Evolutionary conservation across 192 early-diverging fungal species (phyloP).

Genomic region (Dispira parvispora): DNA sequence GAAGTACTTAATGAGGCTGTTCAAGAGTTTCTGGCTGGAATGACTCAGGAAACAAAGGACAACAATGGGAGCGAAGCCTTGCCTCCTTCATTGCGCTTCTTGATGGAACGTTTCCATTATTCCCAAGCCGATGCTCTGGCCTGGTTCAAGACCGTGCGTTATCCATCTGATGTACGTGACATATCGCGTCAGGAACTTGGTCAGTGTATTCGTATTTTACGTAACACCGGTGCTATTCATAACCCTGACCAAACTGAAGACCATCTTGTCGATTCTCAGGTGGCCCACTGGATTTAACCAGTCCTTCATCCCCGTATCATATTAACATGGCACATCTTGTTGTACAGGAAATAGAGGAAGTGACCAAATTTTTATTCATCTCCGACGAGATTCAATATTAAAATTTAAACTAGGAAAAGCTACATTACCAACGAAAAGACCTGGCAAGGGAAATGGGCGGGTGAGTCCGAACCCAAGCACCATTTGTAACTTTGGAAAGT

Average conservation of each 20-base stretch:
- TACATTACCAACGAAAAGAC: too few species aligned
- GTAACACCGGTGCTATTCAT: not conserved
- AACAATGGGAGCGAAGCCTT: not conserved
- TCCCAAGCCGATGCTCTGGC: constrained; percentile 3
- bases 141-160: constrained; percentile 12
- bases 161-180: not conserved
- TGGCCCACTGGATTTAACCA: not conserved
- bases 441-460: too few species aligned
- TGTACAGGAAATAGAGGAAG: too few species aligned
- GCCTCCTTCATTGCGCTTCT: constrained; percentile 3
- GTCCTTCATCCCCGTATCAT: too few species aligned
- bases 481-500: too few species aligned
- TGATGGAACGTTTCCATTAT: constrained; percentile 10
- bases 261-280: not conserved
- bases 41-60: not conserved
- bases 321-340: too few species aligned
- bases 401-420: too few species aligned
- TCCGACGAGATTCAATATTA: too few species aligned
- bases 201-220: not conserved
- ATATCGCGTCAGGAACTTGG: not conserved
- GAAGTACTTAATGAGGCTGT: constrained; percentile 8
- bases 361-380: too few species aligned
- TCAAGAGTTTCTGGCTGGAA: constrained; percentile 6
- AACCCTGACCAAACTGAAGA: not conserved
- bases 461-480: too few species aligned